Base-by-base conservation (phyloP, 768 basidiomycete genomes). In the Sarcomyxa edulis region DNA sequence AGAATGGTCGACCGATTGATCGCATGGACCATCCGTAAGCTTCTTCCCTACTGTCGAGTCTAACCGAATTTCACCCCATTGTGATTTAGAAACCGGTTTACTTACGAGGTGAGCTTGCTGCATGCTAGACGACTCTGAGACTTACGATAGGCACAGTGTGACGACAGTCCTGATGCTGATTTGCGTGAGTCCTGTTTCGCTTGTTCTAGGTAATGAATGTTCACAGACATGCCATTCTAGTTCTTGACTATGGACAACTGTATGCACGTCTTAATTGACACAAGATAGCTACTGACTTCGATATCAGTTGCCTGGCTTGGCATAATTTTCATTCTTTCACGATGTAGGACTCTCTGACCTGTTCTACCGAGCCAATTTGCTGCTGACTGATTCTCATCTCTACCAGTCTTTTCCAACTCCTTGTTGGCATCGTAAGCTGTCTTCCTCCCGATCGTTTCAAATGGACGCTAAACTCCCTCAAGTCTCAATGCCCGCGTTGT, bases 1-100 rank as follows among this genome's bases (percentile, higher is more conserved):
- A 21, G 30, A 27, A 24, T 46, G 6, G n/a, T 46, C 1, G 44
- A 46, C 27, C 44, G 35, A 12, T 35, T 46, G 14, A 40, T 46
- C 20, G 16, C 27, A 11, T 37, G 40, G 39, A 46, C 40, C 37
- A 12, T 46, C 3, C 44, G 44, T 46, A 29, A 31, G 44, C 33
- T n/a, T n/a, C n/a, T n/a, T n/a, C 24, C 14, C 10, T 10, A 22
- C 12, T 25, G 27, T 29, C 9, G 9, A 6, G 7, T 15, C 10
- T 20, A n/a, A n/a, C n/a, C n/a, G 10, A 10, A 35, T 10, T 34
- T 32, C 31, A 25, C 33, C 31, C 20, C 36, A 27, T 14, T 36
- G 4, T 32, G 11, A 8, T 19, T 11, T 19, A 46, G 44, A 46
- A 20, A 46, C 44, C 9, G 44, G 44, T 31, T 27, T 46, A 16